Base-by-base conservation (phyloP, 2,329 filamentous ascomycete genomes). In the Plenodomus tracheiphilus region DNA sequence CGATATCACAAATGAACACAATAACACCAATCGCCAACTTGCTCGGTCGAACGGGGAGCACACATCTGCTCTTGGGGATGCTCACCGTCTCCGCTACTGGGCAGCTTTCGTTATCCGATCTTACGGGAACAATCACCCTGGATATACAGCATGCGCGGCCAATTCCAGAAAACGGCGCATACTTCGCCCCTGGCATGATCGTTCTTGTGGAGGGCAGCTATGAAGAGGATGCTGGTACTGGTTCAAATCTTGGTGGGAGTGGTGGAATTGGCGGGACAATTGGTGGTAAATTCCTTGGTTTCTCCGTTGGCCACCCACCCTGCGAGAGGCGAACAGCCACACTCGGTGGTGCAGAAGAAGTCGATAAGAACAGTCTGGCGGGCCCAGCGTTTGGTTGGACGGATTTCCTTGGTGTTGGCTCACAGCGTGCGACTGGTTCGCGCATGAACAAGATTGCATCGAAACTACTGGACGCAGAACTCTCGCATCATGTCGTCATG, bases 141-240 rank as follows among this genome's bases (percentile, higher is more conserved):
- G 91, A 97, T 59, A 75, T 97, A 10, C 82, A 85, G 17, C 88
- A 93, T 64, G 90, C 93, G 0, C 85, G 86, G 18, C 85, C 88
- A 13, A 87, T 97, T 46, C 92, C 92, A 0, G 86, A 91, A 51
- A 86, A 93, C 65, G 91, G 89, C 19, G 87, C 89, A 3, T 99
- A 91, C 88, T 97, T 97, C 66, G 85, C 87, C 4, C 92, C 94
- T 0, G 95, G 95, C 2, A 97, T 97, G 91, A 89, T 99, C 40
- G 89, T 97, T 3, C 81, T 99, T 0, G 85, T 97, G 0, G 94
- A 99, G 64, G 94, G 94, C 6, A 85, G 93, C n/a, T 99, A 99
- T 66, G 91, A 96, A 69, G 94, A 97, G 70, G 91, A 96, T 15
- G 86, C 85, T 17, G 85, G 84, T 0, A 70, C 67, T 17, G 70